phyloP scores from a whole-genome alignment of 495 filamentous ascomycete genomes.

The Diplogelasinospora grovesii region DNA sequence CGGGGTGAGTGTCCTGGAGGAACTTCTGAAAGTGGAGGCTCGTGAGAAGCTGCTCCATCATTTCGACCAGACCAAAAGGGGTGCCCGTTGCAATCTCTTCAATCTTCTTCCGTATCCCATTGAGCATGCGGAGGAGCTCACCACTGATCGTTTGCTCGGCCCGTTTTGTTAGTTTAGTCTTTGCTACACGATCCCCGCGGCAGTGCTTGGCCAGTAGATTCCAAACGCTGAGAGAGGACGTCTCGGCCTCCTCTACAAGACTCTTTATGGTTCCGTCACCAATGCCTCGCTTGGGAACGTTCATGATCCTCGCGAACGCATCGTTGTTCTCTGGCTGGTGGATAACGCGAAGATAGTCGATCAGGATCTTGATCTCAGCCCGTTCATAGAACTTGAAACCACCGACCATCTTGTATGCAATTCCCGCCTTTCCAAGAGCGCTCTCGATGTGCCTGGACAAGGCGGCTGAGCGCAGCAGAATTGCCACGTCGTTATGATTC shows the following conservation, averaged over 20 bases:
- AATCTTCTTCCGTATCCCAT: slow-evolving; percentile 57
- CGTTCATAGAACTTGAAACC: slow-evolving; percentile 91
- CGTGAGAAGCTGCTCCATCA: slow-evolving; percentile 68
- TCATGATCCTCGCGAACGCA: slow-evolving; percentile 77
- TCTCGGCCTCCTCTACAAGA: slow-evolving; percentile 68
- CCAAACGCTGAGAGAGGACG: slow-evolving; percentile 67
- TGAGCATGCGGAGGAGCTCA: slow-evolving; percentile 44
- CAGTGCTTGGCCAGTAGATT: slow-evolving; percentile 59
- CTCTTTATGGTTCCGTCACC: slow-evolving; percentile 73
- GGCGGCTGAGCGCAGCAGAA: slow-evolving; percentile 76
- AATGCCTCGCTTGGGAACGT: slow-evolving; percentile 73
- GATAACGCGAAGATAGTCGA: slow-evolving; percentile 86
- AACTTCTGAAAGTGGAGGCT: slow-evolving; percentile 68
- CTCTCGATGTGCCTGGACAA: slow-evolving; percentile 81
- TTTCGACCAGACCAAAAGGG: slow-evolving; percentile 52
- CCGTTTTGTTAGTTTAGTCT: slow-evolving; percentile 60
- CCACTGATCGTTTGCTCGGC: slow-evolving; percentile 52
- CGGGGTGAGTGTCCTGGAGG: slow-evolving; percentile 59
- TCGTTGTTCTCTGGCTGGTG: slow-evolving; percentile 86
- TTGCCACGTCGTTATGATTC: slow-evolving; percentile 70
- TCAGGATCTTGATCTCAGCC: slow-evolving; percentile 76
- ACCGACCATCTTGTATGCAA: slow-evolving; percentile 91
- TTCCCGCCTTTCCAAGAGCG: slow-evolving; percentile 74
- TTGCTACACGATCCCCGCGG: slow-evolving; percentile 59
- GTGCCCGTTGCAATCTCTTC: slow-evolving; percentile 28